Percentiles rank a stretch among this genome's conserved stretches.
These are phyloP conservation scores for Podaxis rugospora DNA, from an alignment of 768 basidiomycete genomes.

Conservation along the genomic window DNA sequence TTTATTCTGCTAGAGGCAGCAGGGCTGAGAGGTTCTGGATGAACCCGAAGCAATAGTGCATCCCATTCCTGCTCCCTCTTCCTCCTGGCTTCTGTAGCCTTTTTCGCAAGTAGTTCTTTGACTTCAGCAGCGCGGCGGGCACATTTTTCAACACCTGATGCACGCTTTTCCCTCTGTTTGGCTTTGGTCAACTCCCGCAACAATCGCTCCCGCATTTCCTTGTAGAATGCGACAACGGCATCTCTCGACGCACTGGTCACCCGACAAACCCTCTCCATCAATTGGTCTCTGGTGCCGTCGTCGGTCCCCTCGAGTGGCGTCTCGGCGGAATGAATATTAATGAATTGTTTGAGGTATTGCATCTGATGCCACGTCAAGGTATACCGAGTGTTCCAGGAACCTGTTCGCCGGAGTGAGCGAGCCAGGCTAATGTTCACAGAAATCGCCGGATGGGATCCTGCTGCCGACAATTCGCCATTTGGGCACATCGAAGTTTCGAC, in stretches of 20 bases:
- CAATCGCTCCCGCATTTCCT: slow-evolving; percentile 32
- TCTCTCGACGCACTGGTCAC: slow-evolving; percentile 53
- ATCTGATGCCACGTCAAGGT: slow-evolving; percentile 64
- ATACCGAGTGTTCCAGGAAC: slow-evolving; percentile 61
- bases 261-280: slow-evolving; percentile 45
- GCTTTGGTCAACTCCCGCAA: slow-evolving; percentile 40
- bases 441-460: slow-evolving; percentile 12
- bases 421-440: slow-evolving; percentile 26
- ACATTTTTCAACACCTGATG: slow-evolving; percentile 24
- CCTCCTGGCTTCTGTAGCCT: slow-evolving; percentile 56
- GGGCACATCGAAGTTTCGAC: slow-evolving; percentile 25
- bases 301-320: slow-evolving; percentile 50
- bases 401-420: slow-evolving; percentile 51
- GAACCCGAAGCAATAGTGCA: slow-evolving; percentile 45
- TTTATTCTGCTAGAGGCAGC: slow-evolving; percentile 44
- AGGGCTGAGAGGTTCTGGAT: slow-evolving; percentile 49
- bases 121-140: slow-evolving; percentile 37
- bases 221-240: slow-evolving; percentile 42
- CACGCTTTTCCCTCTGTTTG: slow-evolving; percentile 28
- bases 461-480: slow-evolving; percentile 1
- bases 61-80: slow-evolving; percentile 68
- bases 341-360: slow-evolving; percentile 53
- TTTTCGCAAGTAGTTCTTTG: slow-evolving; percentile 52
- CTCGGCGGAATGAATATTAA: slow-evolving; percentile 34
- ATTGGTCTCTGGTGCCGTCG: slow-evolving; percentile 23